A percentile compares a stretch with the other conserved stretches of the same genome.
Evolutionary conservation across 2,329 filamentous ascomycete species (phyloP).

Genomic region (Fusarium keratoplasticum): DNA sequence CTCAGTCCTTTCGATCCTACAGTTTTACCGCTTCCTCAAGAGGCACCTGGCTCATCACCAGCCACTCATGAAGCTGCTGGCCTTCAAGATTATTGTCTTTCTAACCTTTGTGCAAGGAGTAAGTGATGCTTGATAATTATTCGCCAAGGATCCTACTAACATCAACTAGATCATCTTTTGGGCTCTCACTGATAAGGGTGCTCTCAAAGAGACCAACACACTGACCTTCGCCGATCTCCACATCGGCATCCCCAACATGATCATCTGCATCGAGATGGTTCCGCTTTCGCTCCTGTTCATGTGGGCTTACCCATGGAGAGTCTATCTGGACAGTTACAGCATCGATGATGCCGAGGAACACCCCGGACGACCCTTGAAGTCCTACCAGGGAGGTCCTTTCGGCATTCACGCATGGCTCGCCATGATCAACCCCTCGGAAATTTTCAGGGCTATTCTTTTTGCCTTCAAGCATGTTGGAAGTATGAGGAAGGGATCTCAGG

Average conservation of each 20-base stretch:
- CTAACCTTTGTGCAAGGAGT: conserved; percentile 35
- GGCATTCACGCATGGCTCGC: conserved; percentile 30
- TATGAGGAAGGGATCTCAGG: not conserved
- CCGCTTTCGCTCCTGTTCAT: conserved; percentile 34
- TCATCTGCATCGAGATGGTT: conserved; percentile 36
- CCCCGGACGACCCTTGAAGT: not conserved
- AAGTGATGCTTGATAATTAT: not conserved
- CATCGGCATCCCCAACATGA: conserved; percentile 35
- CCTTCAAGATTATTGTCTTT: conserved; percentile 35
- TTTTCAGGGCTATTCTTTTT: conserved; percentile 25
- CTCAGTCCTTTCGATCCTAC: conserved; percentile 28
- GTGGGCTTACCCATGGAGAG: conserved; percentile 35
- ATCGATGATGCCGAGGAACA: conserved; percentile 15
- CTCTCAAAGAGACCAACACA: conserved; percentile 21
- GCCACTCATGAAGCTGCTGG: conserved; percentile 34
- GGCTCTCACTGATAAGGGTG: conserved; percentile 21
- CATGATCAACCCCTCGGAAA: conserved; percentile 34
- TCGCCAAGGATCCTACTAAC: not conserved
- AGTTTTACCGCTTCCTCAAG: conserved; percentile 33
- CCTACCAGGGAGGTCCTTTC: conserved; percentile 30
- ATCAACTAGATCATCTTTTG: conserved; percentile 21
- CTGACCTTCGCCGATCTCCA: conserved; percentile 39
- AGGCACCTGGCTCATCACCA: conserved; percentile 30
- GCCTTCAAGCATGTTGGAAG: conserved; percentile 4
- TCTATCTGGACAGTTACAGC: conserved; percentile 20